Evolutionary conservation across 2,329 filamentous ascomycete species (phyloP).

Genomic region (Aspergillus candidus): DNA sequence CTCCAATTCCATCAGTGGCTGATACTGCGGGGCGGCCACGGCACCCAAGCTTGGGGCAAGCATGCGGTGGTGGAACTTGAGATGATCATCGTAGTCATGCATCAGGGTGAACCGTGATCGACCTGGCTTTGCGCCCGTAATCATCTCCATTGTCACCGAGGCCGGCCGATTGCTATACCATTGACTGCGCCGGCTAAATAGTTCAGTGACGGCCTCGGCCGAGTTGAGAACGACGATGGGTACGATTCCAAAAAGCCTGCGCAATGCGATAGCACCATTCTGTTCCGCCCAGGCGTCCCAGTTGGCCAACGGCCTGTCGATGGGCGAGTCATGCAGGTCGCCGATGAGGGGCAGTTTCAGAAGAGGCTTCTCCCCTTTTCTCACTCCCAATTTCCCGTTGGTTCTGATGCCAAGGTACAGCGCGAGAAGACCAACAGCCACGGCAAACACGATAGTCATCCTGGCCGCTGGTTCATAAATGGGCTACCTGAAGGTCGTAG

Average conservation of each 20-base stretch:
- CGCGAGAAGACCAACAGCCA: slow-evolving; percentile 5
- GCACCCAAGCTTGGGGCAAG: slow-evolving; percentile 46
- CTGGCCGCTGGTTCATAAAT: background rate
- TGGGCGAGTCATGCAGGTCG: slow-evolving; percentile 25
- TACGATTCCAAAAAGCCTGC: slow-evolving; percentile 25
- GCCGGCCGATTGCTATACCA: slow-evolving; percentile 38
- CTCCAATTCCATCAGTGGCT: slow-evolving; percentile 48
- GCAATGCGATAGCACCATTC: slow-evolving; percentile 31
- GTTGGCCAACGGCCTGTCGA: slow-evolving; percentile 22
- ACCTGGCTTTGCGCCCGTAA: slow-evolving; percentile 23
- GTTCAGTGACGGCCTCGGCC: slow-evolving; percentile 31
- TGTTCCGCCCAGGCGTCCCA: slow-evolving; percentile 29
- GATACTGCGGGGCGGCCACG: slow-evolving; percentile 43
- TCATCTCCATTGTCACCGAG: slow-evolving; percentile 35
- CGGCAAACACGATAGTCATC: slow-evolving; percentile 1
- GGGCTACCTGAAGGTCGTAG: too few species aligned
- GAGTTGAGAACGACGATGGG: slow-evolving; percentile 37
- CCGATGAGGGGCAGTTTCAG: slow-evolving; percentile 26
- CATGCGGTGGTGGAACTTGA: slow-evolving; percentile 42
- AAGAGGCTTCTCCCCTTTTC: background rate
- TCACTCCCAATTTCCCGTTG: background rate
- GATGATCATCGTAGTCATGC: slow-evolving; percentile 48
- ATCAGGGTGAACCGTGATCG: slow-evolving; percentile 34
- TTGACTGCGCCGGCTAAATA: slow-evolving; percentile 37
- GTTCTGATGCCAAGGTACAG: slow-evolving; percentile 4